Evolutionary conservation across 2,329 filamentous ascomycete genomes (phyloP).

Genomic region (Zopfia rhizophila): DNA sequence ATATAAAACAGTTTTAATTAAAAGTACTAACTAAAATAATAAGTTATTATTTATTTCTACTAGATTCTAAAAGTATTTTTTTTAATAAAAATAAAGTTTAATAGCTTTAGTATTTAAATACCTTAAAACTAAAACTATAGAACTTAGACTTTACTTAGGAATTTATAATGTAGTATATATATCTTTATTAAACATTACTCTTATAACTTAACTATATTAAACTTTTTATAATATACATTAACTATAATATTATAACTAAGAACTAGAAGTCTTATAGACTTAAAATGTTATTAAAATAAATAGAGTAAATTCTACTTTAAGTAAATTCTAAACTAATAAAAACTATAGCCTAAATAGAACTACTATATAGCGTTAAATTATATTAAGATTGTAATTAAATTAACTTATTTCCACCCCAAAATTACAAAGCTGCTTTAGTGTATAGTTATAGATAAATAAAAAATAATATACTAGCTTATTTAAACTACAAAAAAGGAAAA

Average conservation of each 20-base stretch:
- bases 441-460: conserved; percentile 8
- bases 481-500: no score
- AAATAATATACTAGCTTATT: conserved; percentile 9
- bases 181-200: conserved; percentile 3
- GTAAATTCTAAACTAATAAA: conserved; percentile 10
- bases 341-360: conserved; percentile 9
- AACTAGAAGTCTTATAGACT: conserved; percentile 8
- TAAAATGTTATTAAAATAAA: conserved; percentile 4
- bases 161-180: conserved; percentile 7
- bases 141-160: conserved; percentile 5
- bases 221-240: conserved; percentile 10
- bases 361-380: conserved; percentile 8
- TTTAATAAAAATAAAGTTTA: no score
- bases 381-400: conserved; percentile 10
- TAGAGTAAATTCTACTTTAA: conserved; percentile 5
- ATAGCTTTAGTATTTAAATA: conserved; percentile 6
- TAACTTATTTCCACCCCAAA: conserved; percentile 9
- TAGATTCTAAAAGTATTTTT: no score
- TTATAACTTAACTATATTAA: conserved; percentile 3
- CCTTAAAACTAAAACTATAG: conserved; percentile 5
- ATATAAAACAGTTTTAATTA: no score
- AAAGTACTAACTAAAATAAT: no score
- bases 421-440: conserved; percentile 11
- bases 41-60: no score
- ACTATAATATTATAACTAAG: conserved; percentile 4